These are phyloP conservation scores for Somion occarium DNA, from an alignment of 1,284 basidiomycete genomes.

Conservation along the genomic window DNA sequence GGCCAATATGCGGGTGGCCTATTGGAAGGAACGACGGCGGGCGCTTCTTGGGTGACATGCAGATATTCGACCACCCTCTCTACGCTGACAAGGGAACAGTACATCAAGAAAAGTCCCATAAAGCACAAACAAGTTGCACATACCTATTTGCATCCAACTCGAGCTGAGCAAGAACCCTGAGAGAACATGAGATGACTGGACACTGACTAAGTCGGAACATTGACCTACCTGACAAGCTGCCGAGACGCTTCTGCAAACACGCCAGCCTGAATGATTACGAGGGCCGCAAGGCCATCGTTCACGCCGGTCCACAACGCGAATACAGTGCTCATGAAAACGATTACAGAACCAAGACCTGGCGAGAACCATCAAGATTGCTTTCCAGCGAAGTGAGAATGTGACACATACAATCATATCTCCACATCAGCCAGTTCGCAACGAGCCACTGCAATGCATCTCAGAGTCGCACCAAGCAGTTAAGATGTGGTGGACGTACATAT, in stretches of 20 bases:
- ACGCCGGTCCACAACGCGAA: constrained; percentile 68
- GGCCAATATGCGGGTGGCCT: constrained; percentile 79
- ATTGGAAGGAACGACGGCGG: constrained; percentile 50
- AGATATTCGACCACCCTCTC: constrained; percentile 85
- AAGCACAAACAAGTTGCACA: too few relatives aligned
- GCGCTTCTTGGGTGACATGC: constrained; percentile 73
- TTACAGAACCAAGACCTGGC: constrained; percentile 66
- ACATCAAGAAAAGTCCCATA: too few relatives aligned
- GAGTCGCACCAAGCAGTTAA: too few relatives aligned
- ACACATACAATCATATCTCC: constrained; percentile 65
- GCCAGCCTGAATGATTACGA: constrained; percentile 75
- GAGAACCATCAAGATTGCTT: too few relatives aligned
- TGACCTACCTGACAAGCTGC: constrained; percentile 54
- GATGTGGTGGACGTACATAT: constrained; percentile 43
- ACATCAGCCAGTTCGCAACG: constrained; percentile 62
- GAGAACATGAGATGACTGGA: constrained; percentile 1
- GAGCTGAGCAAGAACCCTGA: constrained; percentile 59
- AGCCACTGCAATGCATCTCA: constrained; percentile 44
- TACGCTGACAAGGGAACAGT: constrained; percentile 55
- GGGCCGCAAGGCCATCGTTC: constrained; percentile 68
- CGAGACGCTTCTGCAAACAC: constrained; percentile 67
- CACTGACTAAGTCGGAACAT: background rate
- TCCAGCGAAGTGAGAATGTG: constrained; percentile 4
- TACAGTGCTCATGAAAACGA: constrained; percentile 70
- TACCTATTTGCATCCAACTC: constrained; percentile 44